Evolutionary conservation across 495 filamentous ascomycete species (phyloP), one percentile per base, ranked within the genome.

Genomic region (Xylaria flabelliformis): DNA sequence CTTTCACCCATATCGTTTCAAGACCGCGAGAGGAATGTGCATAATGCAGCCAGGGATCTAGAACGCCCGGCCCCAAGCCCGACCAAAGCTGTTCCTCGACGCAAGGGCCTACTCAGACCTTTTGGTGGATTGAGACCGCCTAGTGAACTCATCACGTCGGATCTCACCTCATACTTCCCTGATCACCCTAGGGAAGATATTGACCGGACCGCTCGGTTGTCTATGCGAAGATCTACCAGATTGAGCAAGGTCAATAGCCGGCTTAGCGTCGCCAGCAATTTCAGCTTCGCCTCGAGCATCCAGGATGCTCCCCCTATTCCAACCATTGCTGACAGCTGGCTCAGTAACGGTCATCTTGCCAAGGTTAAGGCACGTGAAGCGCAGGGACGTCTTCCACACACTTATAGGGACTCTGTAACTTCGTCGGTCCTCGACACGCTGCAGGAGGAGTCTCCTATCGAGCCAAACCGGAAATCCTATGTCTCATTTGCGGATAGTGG

Each of bases 91-190:
- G 82, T 55, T 79, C 88, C 75, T 79, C 89, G 77, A 87, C 91
- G 82, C 80, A 95, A 77, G 86, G 90, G 74, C 83, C 85, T 79
- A 12, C 77, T 89, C 24, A 82, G 86, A 64, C 86, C 85, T 68
- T 97, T 98, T 85, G 94, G 97, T 77, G 96, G 97, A 64, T 89
- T 94, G 69, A 85, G 96, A 76, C 96, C 96, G 21, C 97, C 97
- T 3, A 97, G 94, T 80, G 97, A 98, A 83, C 87, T 99, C 83
- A 98, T 99, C 77, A 96, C 95, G 59, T 94, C 94, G 36, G 96
- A 99, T 78, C 86, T 98, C 51, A 92, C 92, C 15, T 95, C 95
- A 8, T 99, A 98, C 83, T 99, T 99, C 88, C 96, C 96, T 2
- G 95, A 97, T 75, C 94, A 97, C 77, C 91, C 93, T 48, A 89